These are phyloP conservation scores for Emericellopsis cladophorae DNA, from an alignment of 2,329 filamentous ascomycete species.

Conservation along the genomic window DNA sequence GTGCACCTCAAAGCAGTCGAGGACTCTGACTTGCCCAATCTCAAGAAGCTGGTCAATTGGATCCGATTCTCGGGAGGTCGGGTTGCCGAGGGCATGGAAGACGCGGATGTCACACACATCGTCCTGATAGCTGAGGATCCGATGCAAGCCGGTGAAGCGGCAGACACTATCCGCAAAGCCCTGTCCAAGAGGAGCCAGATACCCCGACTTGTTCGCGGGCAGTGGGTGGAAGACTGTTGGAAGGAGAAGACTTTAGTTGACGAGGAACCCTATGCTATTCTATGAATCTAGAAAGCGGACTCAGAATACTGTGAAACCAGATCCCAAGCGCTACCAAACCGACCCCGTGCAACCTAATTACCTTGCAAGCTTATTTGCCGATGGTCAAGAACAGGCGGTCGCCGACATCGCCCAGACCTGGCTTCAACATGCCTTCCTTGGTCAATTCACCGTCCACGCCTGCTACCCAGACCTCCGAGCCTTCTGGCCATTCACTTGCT, in stretches of 20 bases:
- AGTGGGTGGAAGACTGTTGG: slow-evolving; percentile 77
- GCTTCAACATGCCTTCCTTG: slow-evolving; percentile 77
- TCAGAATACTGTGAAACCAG: not conserved
- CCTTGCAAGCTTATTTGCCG: slow-evolving; percentile 49
- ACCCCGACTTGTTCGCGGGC: slow-evolving; percentile 54
- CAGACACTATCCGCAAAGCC: slow-evolving; percentile 29
- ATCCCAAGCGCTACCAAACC: not conserved
- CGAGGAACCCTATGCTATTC: slow-evolving; percentile 49
- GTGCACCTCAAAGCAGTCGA: slow-evolving; percentile 24
- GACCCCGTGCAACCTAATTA: not conserved
- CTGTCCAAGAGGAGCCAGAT: slow-evolving; percentile 31
- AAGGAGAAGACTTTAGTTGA: slow-evolving; percentile 64
- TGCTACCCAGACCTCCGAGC: slow-evolving; percentile 70
- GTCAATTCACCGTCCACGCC: slow-evolving; percentile 66
- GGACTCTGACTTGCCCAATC: slow-evolving; percentile 15
- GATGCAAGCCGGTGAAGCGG: slow-evolving; percentile 20
- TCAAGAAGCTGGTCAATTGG: slow-evolving; percentile 37
- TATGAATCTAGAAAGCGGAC: slow-evolving; percentile 2
- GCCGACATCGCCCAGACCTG: slow-evolving; percentile 80
- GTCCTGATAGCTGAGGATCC: slow-evolving; percentile 35
- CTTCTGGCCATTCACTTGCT: slow-evolving; percentile 66
- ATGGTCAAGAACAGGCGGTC: slow-evolving; percentile 82
- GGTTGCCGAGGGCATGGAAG: slow-evolving; percentile 35
- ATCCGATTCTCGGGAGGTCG: slow-evolving; percentile 58
- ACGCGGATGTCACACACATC: slow-evolving; percentile 57